These are phyloP conservation scores for Dendrobium officinale DNA, from an alignment of 106 monocot genomes.

Conservation along the genomic window DNA sequence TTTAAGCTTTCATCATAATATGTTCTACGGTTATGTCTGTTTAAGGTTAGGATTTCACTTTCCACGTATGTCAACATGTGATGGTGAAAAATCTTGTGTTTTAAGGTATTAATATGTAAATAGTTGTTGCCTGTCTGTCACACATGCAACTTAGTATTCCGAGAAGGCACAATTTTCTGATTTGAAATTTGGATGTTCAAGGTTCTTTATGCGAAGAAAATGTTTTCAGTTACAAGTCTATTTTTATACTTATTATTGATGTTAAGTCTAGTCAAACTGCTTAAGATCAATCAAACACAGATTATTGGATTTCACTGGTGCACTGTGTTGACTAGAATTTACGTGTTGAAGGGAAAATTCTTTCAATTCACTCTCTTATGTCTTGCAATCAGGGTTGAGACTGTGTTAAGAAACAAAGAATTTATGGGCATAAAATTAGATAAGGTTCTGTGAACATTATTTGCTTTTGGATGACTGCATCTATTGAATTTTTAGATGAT, in stretches of 20 bases:
- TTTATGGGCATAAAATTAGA: neutral
- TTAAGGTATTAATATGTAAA: neutral
- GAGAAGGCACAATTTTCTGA: neutral
- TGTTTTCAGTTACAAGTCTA: too few relatives aligned
- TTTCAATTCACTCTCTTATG: too few relatives aligned
- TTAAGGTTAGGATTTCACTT: neutral
- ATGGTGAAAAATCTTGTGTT: neutral
- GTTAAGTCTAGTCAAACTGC: too few relatives aligned
- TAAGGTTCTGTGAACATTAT: neutral
- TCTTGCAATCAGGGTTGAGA: too few relatives aligned
- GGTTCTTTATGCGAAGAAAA: neutral
- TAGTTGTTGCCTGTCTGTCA: neutral
- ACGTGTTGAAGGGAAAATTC: too few relatives aligned
- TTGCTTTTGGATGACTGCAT: neutral
- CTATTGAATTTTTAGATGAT: neutral
- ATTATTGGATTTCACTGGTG: too few relatives aligned
- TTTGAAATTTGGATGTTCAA: neutral
- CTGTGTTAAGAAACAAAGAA: neutral
- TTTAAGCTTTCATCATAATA: neutral
- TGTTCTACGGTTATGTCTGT: too few relatives aligned
- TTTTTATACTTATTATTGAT: neutral
- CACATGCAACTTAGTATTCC: neutral
- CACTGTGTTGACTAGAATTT: too few relatives aligned
- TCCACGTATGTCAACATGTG: neutral
- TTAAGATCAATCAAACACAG: too few relatives aligned